Evolutionary conservation across 805 yeast species (phyloP).

Genomic region (Yamadazyma sp.): DNA sequence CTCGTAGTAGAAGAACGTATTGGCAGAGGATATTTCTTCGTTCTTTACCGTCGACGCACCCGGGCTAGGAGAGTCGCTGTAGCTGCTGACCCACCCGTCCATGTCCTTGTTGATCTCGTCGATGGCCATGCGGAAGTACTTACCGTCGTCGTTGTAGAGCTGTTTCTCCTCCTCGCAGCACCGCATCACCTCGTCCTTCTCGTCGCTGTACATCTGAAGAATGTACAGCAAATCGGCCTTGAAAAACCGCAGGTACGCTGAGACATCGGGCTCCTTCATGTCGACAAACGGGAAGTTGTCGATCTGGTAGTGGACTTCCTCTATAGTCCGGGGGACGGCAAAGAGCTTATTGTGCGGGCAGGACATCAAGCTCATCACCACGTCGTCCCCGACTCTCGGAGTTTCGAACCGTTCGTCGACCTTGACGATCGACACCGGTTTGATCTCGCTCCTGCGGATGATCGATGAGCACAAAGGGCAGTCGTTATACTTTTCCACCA

Average conservation of each 20-base stretch:
- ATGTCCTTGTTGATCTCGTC: constrained; percentile 51
- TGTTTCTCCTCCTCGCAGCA: constrained; percentile 58
- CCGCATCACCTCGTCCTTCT: constrained; percentile 50
- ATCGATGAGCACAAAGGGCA: constrained; percentile 79
- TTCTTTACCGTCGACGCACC: constrained; percentile 8
- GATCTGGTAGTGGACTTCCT: constrained; percentile 16
- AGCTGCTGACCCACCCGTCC: constrained; percentile 28
- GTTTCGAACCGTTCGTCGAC: constrained; percentile 55
- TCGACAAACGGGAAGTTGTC: constrained; percentile 57
- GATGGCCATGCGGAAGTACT: constrained; percentile 54
- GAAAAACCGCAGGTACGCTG: constrained; percentile 63
- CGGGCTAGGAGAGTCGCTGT: constrained; percentile 1
- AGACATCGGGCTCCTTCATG: constrained; percentile 24
- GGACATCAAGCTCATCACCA: constrained; percentile 62
- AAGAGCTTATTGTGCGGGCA: constrained; percentile 43
- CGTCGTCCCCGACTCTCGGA: constrained; percentile 58
- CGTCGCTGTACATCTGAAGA: constrained; percentile 55
- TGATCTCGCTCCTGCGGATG: constrained; percentile 51
- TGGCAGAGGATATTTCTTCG: constrained; percentile 32
- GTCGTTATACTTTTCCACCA: constrained; percentile 53
- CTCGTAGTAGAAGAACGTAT: constrained; percentile 73
- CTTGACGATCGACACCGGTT: constrained; percentile 58
- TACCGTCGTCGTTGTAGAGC: constrained; percentile 60
- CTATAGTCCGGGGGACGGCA: constrained; percentile 48
- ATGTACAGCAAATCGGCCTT: constrained; percentile 61